Percentiles rank a stretch among this genome's conserved stretches.
Conservation (phyloP, 2,329 filamentous ascomycete genomes). For the Biscogniauxia mediterranea region DNA sequence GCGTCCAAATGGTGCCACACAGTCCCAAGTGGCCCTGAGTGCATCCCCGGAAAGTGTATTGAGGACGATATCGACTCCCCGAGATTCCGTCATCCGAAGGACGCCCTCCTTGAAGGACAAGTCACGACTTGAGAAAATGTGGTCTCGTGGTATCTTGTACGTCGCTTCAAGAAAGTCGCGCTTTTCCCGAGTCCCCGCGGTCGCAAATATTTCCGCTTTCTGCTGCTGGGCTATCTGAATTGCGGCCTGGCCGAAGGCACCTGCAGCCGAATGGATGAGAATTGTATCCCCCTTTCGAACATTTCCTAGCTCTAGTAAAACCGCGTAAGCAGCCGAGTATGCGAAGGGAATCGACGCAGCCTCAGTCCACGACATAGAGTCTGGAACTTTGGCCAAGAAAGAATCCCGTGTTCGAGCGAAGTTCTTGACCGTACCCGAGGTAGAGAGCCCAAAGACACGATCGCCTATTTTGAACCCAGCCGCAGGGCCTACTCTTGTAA, state of each 20-base stretch:
- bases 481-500: constrained; percentile 15
- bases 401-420: constrained; percentile 16
- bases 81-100: constrained; percentile 2
- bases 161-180: constrained; percentile 17
- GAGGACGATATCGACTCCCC: constrained; percentile 21
- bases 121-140: constrained; percentile 24
- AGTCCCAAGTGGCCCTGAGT: constrained; percentile 28
- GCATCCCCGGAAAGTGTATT: constrained; percentile 22
- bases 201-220: constrained; percentile 21
- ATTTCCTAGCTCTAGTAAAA: constrained; percentile 20
- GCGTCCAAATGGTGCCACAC: constrained; percentile 30
- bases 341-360: constrained; percentile 24
- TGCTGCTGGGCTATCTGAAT: constrained; percentile 14
- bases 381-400: constrained; percentile 19
- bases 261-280: constrained; percentile 18
- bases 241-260: constrained; percentile 16
- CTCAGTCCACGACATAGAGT: constrained; percentile 14
- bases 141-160: constrained; percentile 20
- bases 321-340: constrained; percentile 21
- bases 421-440: constrained; percentile 21
- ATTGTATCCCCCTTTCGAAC: constrained; percentile 17
- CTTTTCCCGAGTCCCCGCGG: constrained; percentile 18
- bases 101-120: constrained; percentile 18
- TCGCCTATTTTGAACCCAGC: constrained; percentile 19
- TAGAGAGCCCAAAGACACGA: constrained; percentile 22